Base-by-base conservation (phyloP, 768 basidiomycete species). In the Boletus vinaceobasis region DNA sequence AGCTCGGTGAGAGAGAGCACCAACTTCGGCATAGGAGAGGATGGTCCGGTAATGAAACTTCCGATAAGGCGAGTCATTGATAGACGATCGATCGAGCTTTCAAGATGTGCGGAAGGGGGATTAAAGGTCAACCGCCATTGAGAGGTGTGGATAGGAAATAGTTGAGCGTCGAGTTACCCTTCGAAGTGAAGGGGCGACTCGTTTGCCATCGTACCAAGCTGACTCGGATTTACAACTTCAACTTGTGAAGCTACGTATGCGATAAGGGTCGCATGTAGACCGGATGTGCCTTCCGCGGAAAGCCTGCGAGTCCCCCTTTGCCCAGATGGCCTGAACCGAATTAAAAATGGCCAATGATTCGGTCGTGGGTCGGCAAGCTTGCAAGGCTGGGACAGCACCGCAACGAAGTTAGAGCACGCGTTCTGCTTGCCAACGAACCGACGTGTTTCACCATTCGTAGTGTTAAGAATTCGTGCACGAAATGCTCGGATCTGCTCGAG, bases 401-500 rank as follows among this genome's bases (percentile, higher is more conserved):
- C n/a, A n/a, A n/a, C n/a, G n/a, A n/a, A n/a, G n/a, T n/a, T n/a
- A n/a, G n/a, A n/a, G n/a, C 56, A 44, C 11, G 43, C 31, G 11
- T 48, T 19, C 23, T 23, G n/a, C n/a, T n/a, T n/a, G n/a, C n/a
- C n/a, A n/a, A n/a, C n/a, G n/a, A n/a, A 23, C 23, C 23, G 23
- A 23, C 23, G 23, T 4, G 23, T 23, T 23, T 23, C 52, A 33
- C 33, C 31, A 29, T 58, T 43, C 57, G 37, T 49, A 56, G 37
- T 38, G 4, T 23, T 23, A 23, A 14, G 11, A 4, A 10, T 38
- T 58, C 43, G 57, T 36, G 43, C 46, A 43, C 27, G 40, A 47
- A 46, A 36, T 32, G 44, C n/a, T 32, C 44, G 37, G 48, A 51
- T 42, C 47, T 46, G 23, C 38, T 35, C 50, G 32, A 55, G 62